Evolutionary conservation across 2,329 filamentous ascomycete species (phyloP).

Genomic region (Aspergillus ruber): DNA sequence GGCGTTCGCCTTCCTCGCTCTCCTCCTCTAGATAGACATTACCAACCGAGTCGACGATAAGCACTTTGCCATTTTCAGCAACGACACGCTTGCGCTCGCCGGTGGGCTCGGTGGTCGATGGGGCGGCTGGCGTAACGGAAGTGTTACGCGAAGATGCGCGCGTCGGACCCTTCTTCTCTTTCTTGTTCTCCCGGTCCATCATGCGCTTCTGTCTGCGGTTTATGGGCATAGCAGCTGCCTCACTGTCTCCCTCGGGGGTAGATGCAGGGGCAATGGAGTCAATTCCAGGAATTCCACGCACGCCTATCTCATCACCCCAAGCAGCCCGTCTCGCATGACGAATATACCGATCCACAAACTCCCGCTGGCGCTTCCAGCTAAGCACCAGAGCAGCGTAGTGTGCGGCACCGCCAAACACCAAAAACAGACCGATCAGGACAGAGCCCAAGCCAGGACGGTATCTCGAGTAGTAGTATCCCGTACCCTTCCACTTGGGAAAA

Average conservation of each 20-base stretch:
- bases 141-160: slow-evolving; percentile 18
- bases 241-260: slow-evolving; percentile 42
- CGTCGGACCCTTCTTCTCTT: slow-evolving; percentile 52
- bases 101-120: slow-evolving; percentile 48
- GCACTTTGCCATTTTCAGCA: slow-evolving; percentile 89
- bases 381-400: slow-evolving; percentile 84
- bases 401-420: slow-evolving; percentile 73
- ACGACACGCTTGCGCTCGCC: slow-evolving; percentile 81
- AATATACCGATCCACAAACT: slow-evolving; percentile 90
- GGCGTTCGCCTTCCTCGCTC: slow-evolving; percentile 74
- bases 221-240: slow-evolving; percentile 51
- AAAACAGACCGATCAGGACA: slow-evolving; percentile 72
- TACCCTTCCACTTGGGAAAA: slow-evolving; percentile 94
- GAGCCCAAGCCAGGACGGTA: slow-evolving; percentile 86
- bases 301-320: slow-evolving; percentile 74
- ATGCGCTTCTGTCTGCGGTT: slow-evolving; percentile 83
- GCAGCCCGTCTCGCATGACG: slow-evolving; percentile 79
- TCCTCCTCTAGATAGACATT: slow-evolving; percentile 94
- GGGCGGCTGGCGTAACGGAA: slow-evolving; percentile 41
- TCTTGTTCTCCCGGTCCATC: slow-evolving; percentile 72
- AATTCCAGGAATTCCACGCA: slow-evolving; percentile 61
- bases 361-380: slow-evolving; percentile 80
- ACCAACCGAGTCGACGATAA: slow-evolving; percentile 85
- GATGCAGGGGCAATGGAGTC: slow-evolving; percentile 41
- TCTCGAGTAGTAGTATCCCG: slow-evolving; percentile 94